Evolutionary conservation across 2,329 filamentous ascomycete species (phyloP), one percentile per base, ranked within the genome.

Genomic region (Penicillium sp.): DNA sequence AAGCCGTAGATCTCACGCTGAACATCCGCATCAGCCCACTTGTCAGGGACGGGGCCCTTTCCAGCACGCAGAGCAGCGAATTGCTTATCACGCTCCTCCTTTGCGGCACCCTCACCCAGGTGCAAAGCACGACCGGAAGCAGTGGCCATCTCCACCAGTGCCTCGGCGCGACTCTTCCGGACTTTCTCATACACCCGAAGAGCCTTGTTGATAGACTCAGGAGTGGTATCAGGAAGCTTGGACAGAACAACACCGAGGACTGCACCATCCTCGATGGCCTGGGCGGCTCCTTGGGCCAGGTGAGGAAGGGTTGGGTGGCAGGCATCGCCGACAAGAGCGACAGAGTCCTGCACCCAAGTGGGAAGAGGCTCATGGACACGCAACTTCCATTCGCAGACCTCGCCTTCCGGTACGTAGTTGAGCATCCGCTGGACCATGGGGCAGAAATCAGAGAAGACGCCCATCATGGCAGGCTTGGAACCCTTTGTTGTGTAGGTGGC

Each of bases 1-100:
- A 86, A 79, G 10, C 81, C 80, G 70, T 88, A 88, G 56, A 88
- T 83, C 79, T 83, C 82, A 70, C 81, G 79, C 71, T 89, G 86
- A 40, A 88, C 84, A 64, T 88, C 86, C 9, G 85, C 84, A 69
- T 86, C 87, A 3, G 85, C 85, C 86, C 86, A 89, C 75, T 87
- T 88, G 72, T 89, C 86, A 9, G 74, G 74, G 8, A 74, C 73
- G 18, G 76, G 78, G 1, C 79, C 78, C 66, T 79, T 81, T 50
- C 73, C 74, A 61, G 75, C 67, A 58, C 76, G 78, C 57, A 82
- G 76, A 49, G 80, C 80, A 51, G 78, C 80, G 67, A 86, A 86
- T 48, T 79, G 74, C 67, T 75, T 79, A 59, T 86, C 83, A 4
- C 83, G 72, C 68, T 84, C 81, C 62, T 83, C 80, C 71, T 85